phyloP scores from a whole-genome alignment of 2,329 filamentous ascomycete genomes.

The Thielaviopsis populi region DNA sequence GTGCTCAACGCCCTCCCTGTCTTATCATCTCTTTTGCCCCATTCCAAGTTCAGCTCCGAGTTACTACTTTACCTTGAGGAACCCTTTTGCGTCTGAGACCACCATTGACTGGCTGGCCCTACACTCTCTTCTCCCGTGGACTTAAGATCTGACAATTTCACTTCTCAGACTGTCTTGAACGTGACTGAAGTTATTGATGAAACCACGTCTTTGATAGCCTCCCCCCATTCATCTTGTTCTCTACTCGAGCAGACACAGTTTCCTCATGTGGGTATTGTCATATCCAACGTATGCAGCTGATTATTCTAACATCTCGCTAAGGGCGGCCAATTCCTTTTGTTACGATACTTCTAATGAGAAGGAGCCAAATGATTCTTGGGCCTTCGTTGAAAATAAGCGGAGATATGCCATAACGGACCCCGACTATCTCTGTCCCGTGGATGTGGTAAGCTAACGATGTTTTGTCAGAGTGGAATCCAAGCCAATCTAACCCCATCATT shows the following conservation, averaged over 20 bases:
- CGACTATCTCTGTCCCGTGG: slow-evolving; percentile 63
- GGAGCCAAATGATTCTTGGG: slow-evolving; percentile 7
- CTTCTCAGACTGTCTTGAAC: background rate
- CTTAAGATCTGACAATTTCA: background rate
- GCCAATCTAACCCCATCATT: slow-evolving; percentile 16
- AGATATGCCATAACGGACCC: slow-evolving; percentile 54
- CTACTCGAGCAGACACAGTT: background rate
- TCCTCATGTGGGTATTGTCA: background rate
- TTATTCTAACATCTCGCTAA: background rate
- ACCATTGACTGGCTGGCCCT: background rate
- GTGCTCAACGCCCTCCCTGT: background rate
- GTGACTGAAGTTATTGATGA: background rate
- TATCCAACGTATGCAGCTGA: background rate
- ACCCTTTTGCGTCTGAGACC: too few relatives aligned
- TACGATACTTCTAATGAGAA: slow-evolving; percentile 8
- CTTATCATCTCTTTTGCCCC: background rate
- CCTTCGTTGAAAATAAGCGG: slow-evolving; percentile 50
- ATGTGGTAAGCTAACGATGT: slow-evolving; percentile 41
- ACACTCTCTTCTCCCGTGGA: background rate
- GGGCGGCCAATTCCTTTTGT: slow-evolving; percentile 5
- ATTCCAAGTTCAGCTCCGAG: background rate
- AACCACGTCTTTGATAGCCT: background rate
- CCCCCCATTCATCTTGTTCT: background rate
- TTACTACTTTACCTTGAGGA: background rate
- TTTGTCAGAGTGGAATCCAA: background rate